A percentile compares a stretch with the other conserved stretches of the same genome.
Evolutionary conservation across 108 stramenopile genomes (phyloP).

Genomic region (Asterionellopsis glacialis): DNA sequence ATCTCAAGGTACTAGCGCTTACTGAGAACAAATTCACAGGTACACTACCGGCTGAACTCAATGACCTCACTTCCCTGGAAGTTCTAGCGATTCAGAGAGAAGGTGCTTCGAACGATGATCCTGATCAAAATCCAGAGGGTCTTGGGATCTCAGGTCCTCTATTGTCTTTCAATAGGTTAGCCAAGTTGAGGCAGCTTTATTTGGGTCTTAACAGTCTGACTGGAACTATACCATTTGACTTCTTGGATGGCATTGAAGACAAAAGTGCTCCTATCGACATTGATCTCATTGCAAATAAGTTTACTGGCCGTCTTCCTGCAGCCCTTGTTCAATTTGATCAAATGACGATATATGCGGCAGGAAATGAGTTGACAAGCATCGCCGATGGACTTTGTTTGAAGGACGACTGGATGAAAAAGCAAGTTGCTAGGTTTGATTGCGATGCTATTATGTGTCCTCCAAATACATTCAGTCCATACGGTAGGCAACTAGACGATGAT

Average conservation of each 20-base stretch:
- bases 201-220: constrained; percentile 38
- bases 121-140: neutral
- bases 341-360: constrained; percentile 10
- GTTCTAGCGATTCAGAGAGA: constrained; percentile 39
- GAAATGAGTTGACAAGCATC: constrained; percentile 22
- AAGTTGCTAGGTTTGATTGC: constrained; percentile 43
- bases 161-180: constrained; percentile 7
- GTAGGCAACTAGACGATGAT: constrained; percentile 38
- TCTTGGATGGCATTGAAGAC: constrained; percentile 32
- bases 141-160: constrained; percentile 6
- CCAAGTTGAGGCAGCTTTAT: constrained; percentile 14
- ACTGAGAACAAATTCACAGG: constrained; percentile 37
- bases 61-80: constrained; percentile 30
- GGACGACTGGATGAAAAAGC: constrained; percentile 37
- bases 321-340: constrained; percentile 26
- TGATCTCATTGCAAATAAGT: constrained; percentile 35
- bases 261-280: constrained; percentile 21
- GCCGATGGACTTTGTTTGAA: constrained; percentile 24
- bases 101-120: constrained; percentile 15
- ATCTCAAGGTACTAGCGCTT: constrained; percentile 14
- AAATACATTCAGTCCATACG: constrained; percentile 53
- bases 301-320: constrained; percentile 42
- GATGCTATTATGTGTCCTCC: constrained; percentile 65
- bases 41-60: constrained; percentile 36
- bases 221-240: constrained; percentile 45